phyloP scores from a whole-genome alignment of 2,329 filamentous ascomycete genomes.

The Nectriaceae sp. region DNA sequence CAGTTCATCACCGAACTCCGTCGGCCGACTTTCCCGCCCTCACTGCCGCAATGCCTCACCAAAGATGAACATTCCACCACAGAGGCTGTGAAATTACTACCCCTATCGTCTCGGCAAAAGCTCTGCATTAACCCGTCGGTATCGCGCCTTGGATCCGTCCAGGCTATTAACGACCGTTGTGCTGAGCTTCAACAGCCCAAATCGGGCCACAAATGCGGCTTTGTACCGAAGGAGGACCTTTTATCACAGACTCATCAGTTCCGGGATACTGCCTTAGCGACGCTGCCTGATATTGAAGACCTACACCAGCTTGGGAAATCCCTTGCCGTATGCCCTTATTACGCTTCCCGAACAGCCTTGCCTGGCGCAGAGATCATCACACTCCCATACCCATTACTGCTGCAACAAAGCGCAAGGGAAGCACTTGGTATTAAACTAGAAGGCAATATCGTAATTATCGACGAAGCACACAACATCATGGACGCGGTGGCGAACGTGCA shows the following conservation, averaged over 20 bases:
- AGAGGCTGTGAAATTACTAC: constrained; percentile 71
- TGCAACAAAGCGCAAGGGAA: constrained; percentile 85
- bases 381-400: constrained; percentile 84
- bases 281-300: constrained; percentile 91
- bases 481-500: constrained; percentile 89
- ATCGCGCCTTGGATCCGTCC: constrained; percentile 65
- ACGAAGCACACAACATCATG: constrained; percentile 98
- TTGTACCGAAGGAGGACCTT: constrained; percentile 77
- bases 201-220: constrained; percentile 65
- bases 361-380: constrained; percentile 86
- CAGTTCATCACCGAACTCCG: constrained; percentile 85
- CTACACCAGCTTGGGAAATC: constrained; percentile 75
- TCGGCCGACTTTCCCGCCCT: constrained; percentile 75
- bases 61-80: constrained; percentile 26
- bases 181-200: constrained; percentile 81
- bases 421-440: constrained; percentile 85
- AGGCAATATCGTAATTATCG: constrained; percentile 88
- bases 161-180: constrained; percentile 92
- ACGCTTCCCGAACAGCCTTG: constrained; percentile 86
- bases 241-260: constrained; percentile 75
- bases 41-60: constrained; percentile 52
- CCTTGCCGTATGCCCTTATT: constrained; percentile 88
- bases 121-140: constrained; percentile 89
- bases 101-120: constrained; percentile 83
- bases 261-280: constrained; percentile 80